Conservation (phyloP, 768 basidiomycete species). For the Amanita pseudoporphyria region DNA sequence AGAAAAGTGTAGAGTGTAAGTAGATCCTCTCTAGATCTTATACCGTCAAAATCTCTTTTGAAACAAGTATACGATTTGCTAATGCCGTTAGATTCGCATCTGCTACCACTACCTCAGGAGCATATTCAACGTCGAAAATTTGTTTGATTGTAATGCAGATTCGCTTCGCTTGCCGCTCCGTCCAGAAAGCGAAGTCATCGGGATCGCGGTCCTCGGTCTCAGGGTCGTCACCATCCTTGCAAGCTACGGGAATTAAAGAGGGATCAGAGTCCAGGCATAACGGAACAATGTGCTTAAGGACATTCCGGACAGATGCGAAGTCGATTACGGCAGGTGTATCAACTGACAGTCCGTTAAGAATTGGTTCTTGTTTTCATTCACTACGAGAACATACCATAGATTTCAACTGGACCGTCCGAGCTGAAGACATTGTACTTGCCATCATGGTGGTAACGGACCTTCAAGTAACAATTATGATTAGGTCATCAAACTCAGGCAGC, state of each 20-base stretch:
- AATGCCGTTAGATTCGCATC: conserved; percentile 88
- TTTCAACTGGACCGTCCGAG: conserved; percentile 75
- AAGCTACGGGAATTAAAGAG: conserved; percentile 66
- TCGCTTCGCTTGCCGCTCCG: conserved; percentile 79
- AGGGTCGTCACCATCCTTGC: conserved; percentile 26
- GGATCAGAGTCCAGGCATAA: conserved; percentile 84
- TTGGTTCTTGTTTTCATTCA: not conserved
- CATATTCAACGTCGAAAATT: conserved; percentile 83
- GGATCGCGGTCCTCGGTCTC: conserved; percentile 49
- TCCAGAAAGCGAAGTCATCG: conserved; percentile 96
- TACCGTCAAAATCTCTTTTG: conserved; percentile 44
- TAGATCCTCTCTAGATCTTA: not conserved
- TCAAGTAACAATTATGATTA: not conserved
- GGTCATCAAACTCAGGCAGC: not conserved
- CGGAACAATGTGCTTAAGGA: conserved; percentile 69
- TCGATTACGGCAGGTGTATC: conserved; percentile 48
- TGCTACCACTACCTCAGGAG: conserved; percentile 83
- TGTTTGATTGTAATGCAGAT: conserved; percentile 74
- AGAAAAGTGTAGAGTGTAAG: not conserved
- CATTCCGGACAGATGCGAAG: conserved; percentile 53
- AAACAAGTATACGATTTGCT: conserved; percentile 74
- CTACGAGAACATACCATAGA: conserved; percentile 55
- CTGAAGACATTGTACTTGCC: conserved; percentile 96
- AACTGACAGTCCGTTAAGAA: conserved; percentile 2
- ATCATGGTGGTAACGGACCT: conserved; percentile 92